A percentile compares a stretch with the other conserved stretches of the same genome.
Evolutionary conservation across 306 rosid species (phyloP).

Genomic region (Calophaca sinica): DNA sequence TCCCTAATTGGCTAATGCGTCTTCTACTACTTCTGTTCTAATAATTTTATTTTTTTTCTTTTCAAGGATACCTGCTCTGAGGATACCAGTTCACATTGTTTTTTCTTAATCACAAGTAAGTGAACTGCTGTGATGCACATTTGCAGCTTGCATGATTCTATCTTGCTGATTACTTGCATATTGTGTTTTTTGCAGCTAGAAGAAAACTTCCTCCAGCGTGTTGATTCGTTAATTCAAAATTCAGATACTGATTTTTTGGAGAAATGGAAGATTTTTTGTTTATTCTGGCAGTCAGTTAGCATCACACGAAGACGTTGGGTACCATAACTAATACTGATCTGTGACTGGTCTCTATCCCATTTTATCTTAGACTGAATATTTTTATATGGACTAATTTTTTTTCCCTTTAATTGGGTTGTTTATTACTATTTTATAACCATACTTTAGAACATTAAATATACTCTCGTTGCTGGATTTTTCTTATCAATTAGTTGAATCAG

Average conservation of each 20-base stretch:
- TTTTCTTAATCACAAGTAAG: slow-evolving; percentile 56
- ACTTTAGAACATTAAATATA: not conserved
- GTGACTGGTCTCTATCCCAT: not conserved
- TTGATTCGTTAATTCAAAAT: slow-evolving; percentile 65
- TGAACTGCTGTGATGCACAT: slow-evolving; percentile 40
- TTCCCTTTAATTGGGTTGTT: not conserved
- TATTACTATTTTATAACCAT: not conserved
- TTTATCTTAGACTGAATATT: slow-evolving; percentile 10
- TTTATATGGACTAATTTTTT: slow-evolving; percentile 3
- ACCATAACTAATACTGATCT: slow-evolving; percentile 33
- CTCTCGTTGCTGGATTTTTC: not conserved
- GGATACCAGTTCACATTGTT: too few relatives aligned
- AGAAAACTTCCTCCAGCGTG: slow-evolving; percentile 68
- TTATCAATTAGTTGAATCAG: slow-evolving; percentile 31
- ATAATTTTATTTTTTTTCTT: too few relatives aligned
- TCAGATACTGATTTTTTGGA: slow-evolving; percentile 69
- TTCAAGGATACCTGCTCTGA: too few relatives aligned
- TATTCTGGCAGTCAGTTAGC: slow-evolving; percentile 76
- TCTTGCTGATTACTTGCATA: not conserved
- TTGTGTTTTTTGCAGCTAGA: slow-evolving; percentile 66
- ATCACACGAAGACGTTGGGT: slow-evolving; percentile 87
- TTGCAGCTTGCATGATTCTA: slow-evolving; percentile 9
- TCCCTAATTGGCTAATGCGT: too few relatives aligned
- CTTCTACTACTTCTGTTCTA: too few relatives aligned
- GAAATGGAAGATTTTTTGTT: slow-evolving; percentile 46